phyloP scores from a whole-genome alignment of 2,329 filamentous ascomycete species.

The Nectriaceae sp. region DNA sequence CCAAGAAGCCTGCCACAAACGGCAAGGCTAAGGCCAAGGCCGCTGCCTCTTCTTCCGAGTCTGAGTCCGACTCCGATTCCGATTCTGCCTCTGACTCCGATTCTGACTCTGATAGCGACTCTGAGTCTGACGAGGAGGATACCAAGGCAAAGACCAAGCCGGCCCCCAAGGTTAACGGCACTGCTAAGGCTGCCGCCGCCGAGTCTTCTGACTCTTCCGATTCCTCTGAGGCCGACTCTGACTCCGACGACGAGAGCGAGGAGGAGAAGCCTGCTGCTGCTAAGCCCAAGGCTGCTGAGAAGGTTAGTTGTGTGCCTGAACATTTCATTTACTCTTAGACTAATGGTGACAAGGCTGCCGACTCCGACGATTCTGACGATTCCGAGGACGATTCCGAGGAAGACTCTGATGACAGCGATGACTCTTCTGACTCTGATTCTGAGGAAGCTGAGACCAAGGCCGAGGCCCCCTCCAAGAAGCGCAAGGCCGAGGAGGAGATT shows the following conservation, averaged over 20 bases:
- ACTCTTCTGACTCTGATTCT: constrained; percentile 37
- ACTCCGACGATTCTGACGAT: constrained; percentile 33
- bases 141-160: constrained; percentile 16
- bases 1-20: constrained; percentile 37
- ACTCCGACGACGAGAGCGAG: constrained; percentile 41
- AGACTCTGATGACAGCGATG: constrained; percentile 34
- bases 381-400: constrained; percentile 38
- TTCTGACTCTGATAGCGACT: constrained; percentile 35
- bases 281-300: constrained; percentile 34
- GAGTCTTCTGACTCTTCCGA: constrained; percentile 34
- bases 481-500: constrained; percentile 51
- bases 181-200: constrained; percentile 28
- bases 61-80: constrained; percentile 32
- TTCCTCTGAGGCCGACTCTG: constrained; percentile 40
- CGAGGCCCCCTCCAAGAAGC: constrained; percentile 47
- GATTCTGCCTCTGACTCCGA: constrained; percentile 32
- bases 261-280: constrained; percentile 35
- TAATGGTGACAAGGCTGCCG: constrained; percentile 31
- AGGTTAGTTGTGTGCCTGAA: constrained; percentile 26
- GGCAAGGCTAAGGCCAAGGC: constrained; percentile 32
- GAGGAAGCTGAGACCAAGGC: constrained; percentile 36
- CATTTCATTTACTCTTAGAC: neutral
- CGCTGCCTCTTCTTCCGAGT: constrained; percentile 28
- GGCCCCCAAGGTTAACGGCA: constrained; percentile 30
- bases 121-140: constrained; percentile 37